Percentiles rank a stretch among this genome's conserved stretches.
These are phyloP conservation scores for Aurinia saxatilis DNA, from an alignment of 345 rosid genomes.

Conservation along the genomic window DNA sequence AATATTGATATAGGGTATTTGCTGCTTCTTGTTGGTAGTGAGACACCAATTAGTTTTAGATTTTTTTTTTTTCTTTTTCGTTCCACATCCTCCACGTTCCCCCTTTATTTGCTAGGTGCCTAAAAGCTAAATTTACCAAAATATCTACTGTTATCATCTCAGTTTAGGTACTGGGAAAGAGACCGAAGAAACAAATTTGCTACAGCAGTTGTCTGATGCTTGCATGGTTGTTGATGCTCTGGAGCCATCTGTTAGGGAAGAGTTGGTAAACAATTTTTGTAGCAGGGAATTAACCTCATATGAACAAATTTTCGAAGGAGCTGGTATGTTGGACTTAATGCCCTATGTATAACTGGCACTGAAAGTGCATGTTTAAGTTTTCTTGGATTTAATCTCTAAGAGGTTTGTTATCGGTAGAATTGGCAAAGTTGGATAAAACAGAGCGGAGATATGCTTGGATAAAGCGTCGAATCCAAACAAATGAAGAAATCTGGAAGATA, in stretches of 20 bases:
- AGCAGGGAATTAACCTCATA: constrained; percentile 95
- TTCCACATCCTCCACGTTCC: background rate
- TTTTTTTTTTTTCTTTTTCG: background rate
- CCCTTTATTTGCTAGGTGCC: background rate
- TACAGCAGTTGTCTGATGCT: constrained; percentile 89
- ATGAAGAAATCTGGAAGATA: constrained; percentile 94
- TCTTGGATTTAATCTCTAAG: background rate
- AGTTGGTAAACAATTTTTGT: constrained; percentile 96
- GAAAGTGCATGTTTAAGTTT: background rate
- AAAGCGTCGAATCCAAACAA: constrained; percentile 90
- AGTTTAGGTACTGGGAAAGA: constrained; percentile 99
- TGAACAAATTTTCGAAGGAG: constrained; percentile 99
- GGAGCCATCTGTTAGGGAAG: constrained; percentile 99
- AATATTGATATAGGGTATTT: background rate
- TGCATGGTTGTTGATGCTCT: constrained; percentile 96
- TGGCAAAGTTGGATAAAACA: constrained; percentile 95
- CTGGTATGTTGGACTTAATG: constrained; percentile 52
- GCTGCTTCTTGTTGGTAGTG: background rate
- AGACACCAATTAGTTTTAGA: background rate
- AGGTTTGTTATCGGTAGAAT: constrained; percentile 37
- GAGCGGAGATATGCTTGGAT: constrained; percentile 98
- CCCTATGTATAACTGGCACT: constrained; percentile 13
- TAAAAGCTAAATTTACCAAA: background rate
- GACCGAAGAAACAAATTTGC: constrained; percentile 74
- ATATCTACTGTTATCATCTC: constrained; percentile 30